Evolutionary conservation across 2,329 filamentous ascomycete genomes (phyloP).

Genomic region (Nemania abortiva): DNA sequence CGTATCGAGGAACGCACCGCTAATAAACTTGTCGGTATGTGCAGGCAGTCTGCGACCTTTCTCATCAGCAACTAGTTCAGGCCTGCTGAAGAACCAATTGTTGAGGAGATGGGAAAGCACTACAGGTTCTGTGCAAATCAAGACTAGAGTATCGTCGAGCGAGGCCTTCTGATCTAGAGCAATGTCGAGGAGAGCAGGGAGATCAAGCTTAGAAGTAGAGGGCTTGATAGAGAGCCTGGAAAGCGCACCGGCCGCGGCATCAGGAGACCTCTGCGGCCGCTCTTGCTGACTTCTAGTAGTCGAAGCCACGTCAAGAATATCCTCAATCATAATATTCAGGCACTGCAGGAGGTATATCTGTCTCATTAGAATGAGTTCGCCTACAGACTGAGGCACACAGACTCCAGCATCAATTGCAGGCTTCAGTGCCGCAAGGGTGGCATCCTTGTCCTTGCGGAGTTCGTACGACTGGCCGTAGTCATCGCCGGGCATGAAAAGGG

Average conservation of each 20-base stretch:
- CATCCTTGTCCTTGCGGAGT: slow-evolving; percentile 42
- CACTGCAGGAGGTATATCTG: slow-evolving; percentile 54
- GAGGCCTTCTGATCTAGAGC: slow-evolving; percentile 52
- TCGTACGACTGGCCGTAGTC: slow-evolving; percentile 55
- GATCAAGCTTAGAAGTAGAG: slow-evolving; percentile 46
- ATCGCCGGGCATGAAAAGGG: slow-evolving; percentile 53
- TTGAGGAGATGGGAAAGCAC: slow-evolving; percentile 54
- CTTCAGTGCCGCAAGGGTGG: slow-evolving; percentile 44
- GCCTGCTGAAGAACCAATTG: slow-evolving; percentile 54
- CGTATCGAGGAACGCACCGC: slow-evolving; percentile 57
- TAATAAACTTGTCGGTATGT: slow-evolving; percentile 58
- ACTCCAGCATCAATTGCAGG: slow-evolving; percentile 42
- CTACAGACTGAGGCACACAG: slow-evolving; percentile 48
- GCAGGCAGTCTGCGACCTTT: slow-evolving; percentile 55
- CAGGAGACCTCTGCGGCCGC: slow-evolving; percentile 49
- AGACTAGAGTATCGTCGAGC: slow-evolving; percentile 52
- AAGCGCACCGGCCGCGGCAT: slow-evolving; percentile 49
- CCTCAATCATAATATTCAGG: slow-evolving; percentile 58
- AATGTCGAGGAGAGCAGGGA: slow-evolving; percentile 50
- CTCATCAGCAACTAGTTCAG: slow-evolving; percentile 60
- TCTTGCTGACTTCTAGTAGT: slow-evolving; percentile 45
- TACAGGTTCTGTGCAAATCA: slow-evolving; percentile 52
- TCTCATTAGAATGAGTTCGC: slow-evolving; percentile 56
- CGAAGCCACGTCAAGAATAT: slow-evolving; percentile 57
- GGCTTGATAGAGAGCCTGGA: slow-evolving; percentile 51